Conservation (phyloP, 805 yeast genomes). For the Monosporozyma siamensis region DNA sequence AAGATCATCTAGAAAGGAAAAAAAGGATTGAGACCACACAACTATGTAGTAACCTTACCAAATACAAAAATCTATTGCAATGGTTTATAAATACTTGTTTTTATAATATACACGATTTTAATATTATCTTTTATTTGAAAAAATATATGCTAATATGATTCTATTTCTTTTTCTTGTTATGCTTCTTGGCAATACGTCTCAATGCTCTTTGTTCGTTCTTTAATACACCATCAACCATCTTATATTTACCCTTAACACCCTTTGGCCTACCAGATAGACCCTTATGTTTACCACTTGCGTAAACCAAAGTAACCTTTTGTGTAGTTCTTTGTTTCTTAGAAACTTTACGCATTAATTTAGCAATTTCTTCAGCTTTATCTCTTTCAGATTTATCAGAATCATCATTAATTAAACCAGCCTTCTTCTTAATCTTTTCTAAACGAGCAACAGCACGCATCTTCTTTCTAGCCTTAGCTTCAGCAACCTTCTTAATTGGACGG, state of each 20-base stretch:
- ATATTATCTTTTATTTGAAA: background rate
- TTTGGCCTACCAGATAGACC: conserved; percentile 92
- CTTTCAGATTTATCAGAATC: conserved; percentile 79
- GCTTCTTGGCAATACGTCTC: conserved; percentile 79
- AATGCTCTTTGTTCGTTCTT: conserved; percentile 96
- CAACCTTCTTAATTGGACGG: conserved; percentile 96
- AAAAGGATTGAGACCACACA: too few relatives aligned
- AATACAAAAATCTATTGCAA: too few relatives aligned
- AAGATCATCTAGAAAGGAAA: background rate
- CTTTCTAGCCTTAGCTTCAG: conserved; percentile 95
- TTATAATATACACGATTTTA: conserved; percentile 1
- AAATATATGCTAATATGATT: background rate
- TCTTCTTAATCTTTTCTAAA: conserved; percentile 82
- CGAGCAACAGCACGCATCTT: conserved; percentile 84
- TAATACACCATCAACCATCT: conserved; percentile 98
- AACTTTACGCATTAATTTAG: conserved; percentile 72
- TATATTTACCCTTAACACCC: conserved; percentile 94
- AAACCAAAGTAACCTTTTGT: conserved; percentile 83
- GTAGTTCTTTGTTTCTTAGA: conserved; percentile 59
- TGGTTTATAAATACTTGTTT: background rate
- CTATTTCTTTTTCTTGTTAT: conserved; percentile 43
- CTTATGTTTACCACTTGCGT: conserved; percentile 75
- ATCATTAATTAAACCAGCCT: conserved; percentile 83
- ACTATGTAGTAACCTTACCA: too few relatives aligned
- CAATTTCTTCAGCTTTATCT: conserved; percentile 91